Base-by-base conservation (phyloP, 371 early-diverging fungal species). In the Mortierella sp. region DNA sequence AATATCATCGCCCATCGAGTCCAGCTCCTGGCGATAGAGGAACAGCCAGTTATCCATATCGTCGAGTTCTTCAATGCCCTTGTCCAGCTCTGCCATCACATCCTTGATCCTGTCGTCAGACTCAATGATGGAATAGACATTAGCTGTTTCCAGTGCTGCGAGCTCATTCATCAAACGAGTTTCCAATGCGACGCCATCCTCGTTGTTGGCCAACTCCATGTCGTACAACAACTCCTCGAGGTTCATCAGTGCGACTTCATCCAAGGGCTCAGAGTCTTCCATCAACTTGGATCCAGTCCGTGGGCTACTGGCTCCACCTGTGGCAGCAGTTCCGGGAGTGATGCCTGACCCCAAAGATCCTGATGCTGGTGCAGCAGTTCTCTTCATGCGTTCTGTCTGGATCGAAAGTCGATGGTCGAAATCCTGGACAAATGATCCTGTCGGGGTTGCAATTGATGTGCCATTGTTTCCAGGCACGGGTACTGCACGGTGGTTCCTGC, bases 1-100 rank as follows among this genome's bases (percentile, higher is more conserved):
- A 74, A 98, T 97, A 89, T 98, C 98, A 87, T 97, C 96, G 42
- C 97, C 98, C 96, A 98, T 98, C 73, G 94, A 96, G 80, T 97
- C 96, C 48, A 98, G 90, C 83, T 97, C 95, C n/a, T 94, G 92
- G 26, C 95, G 95, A 88, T 97, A 98, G 50, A 96, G 91, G 21
- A 90, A 88, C 44, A 98, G 89, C 97, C 97, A 97, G 47, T 92
- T 93, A 78, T 97, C 97, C 91, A 97, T 95, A 65, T 89, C 91
- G 70, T 95, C 95, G 57, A 98, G 89, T 74, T 97, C 96, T 28
- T 89, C 76, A 34, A 97, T 90, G 2, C 97, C 95, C 38, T 90
- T 90, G 73, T 98, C 97, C 45, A 98, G 93, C 75, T 97, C 94
- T 28, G 89, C 90, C 26, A 97, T 92, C 34, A 98, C 94, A 7